These are phyloP conservation scores for Blastomyces emzantsi DNA, from an alignment of 2,329 filamentous ascomycete genomes.

Conservation along the genomic window DNA sequence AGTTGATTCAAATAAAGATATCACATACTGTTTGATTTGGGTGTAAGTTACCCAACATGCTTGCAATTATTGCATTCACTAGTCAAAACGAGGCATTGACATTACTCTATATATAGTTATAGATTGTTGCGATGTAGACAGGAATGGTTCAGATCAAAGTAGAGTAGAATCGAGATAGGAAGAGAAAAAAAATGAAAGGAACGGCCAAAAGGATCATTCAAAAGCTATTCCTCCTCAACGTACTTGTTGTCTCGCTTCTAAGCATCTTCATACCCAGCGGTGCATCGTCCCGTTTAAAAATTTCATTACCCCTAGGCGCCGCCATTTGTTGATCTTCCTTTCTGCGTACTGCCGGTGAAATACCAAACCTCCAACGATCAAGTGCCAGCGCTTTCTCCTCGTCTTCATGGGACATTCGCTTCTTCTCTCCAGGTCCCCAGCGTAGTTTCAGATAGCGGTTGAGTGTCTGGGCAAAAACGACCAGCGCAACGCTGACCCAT, in stretches of 20 bases:
- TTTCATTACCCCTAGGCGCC: neutral
- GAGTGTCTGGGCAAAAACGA: slow-evolving; percentile 18
- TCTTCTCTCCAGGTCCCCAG: neutral
- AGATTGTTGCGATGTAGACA: neutral
- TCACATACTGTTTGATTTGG: neutral
- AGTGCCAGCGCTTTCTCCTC: neutral
- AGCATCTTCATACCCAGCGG: neutral
- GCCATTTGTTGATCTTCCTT: neutral
- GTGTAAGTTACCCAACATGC: neutral
- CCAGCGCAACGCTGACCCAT: slow-evolving; percentile 17
- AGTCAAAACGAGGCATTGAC: neutral
- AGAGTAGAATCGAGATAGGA: neutral
- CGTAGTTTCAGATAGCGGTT: slow-evolving; percentile 12
- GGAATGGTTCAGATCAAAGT: neutral
- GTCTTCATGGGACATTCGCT: neutral
- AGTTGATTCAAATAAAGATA: neutral
- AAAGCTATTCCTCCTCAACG: slow-evolving; percentile 4
- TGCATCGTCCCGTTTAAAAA: neutral
- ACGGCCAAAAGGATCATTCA: neutral
- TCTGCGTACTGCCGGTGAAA: neutral
- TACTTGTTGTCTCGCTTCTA: neutral
- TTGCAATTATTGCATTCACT: neutral
- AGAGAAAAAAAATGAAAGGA: neutral
- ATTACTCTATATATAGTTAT: neutral
- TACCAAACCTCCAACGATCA: neutral